phyloP scores from a whole-genome alignment of 306 rosid genomes.

The Prunus davidiana region DNA sequence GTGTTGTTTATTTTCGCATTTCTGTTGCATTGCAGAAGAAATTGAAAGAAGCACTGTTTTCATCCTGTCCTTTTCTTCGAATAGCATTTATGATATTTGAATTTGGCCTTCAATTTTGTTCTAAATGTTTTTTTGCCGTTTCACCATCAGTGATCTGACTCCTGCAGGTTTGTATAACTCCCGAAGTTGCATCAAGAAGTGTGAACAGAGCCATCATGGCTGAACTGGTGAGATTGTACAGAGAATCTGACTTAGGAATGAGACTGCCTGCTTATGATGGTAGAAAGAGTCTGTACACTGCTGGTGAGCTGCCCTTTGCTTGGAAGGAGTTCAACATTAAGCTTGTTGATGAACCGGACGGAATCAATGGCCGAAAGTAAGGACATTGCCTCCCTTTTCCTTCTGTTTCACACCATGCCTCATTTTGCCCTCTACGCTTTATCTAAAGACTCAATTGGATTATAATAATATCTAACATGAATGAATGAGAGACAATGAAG shows the following conservation, averaged over 20 bases:
- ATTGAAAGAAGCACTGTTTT: slow-evolving; percentile 40
- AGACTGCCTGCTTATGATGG: slow-evolving; percentile 99
- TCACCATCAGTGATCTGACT: slow-evolving; percentile 31
- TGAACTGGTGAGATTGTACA: slow-evolving; percentile 81
- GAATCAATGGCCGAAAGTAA: slow-evolving; percentile 75
- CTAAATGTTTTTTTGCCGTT: slow-evolving; percentile 44
- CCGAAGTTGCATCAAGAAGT: slow-evolving; percentile 82
- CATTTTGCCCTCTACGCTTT: neutral
- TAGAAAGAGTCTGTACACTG: slow-evolving; percentile 90
- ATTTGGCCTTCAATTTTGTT: slow-evolving; percentile 44
- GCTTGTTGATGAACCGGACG: slow-evolving; percentile 71
- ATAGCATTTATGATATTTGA: slow-evolving; percentile 46
- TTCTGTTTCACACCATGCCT: neutral
- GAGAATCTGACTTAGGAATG: slow-evolving; percentile 83
- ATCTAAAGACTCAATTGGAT: neutral
- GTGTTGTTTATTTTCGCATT: slow-evolving; percentile 38
- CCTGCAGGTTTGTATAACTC: slow-evolving; percentile 79
- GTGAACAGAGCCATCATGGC: slow-evolving; percentile 89
- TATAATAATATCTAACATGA: neutral
- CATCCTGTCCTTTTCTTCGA: slow-evolving; percentile 41
- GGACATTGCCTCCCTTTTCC: slow-evolving; percentile 19
- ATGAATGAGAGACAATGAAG: neutral
- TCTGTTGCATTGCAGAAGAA: slow-evolving; percentile 29
- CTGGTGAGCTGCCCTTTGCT: slow-evolving; percentile 91
- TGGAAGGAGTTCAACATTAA: slow-evolving; percentile 83